A percentile compares a stretch with the other conserved stretches of the same genome.
phyloP scores from a whole-genome alignment of 2,329 filamentous ascomycete genomes.

The Chaetoscypha palmicola region DNA sequence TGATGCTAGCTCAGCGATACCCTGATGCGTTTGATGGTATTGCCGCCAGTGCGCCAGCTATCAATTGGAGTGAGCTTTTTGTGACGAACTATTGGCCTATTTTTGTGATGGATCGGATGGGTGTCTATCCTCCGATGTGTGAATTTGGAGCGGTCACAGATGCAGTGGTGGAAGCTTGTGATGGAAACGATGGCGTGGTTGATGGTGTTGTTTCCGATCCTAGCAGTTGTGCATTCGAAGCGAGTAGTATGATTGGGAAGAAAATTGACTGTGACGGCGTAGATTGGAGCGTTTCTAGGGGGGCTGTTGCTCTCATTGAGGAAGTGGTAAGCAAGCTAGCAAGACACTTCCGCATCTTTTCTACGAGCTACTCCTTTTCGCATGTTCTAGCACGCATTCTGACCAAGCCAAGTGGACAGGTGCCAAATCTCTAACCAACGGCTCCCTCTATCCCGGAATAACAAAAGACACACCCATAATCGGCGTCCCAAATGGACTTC shows the following conservation, averaged over 20 bases:
- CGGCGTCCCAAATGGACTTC: too few species aligned
- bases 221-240: conserved; percentile 12
- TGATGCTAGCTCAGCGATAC: conserved; percentile 33
- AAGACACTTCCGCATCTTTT: too few species aligned
- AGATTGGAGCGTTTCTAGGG: conserved; percentile 3
- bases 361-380: too few species aligned
- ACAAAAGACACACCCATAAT: neutral
- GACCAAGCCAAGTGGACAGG: conserved; percentile 4
- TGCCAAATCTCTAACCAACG: neutral
- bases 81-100: conserved; percentile 6
- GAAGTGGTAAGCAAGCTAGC: neutral
- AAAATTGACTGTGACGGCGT: conserved; percentile 1
- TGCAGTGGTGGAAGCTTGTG: conserved; percentile 13
- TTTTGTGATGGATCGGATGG: conserved; percentile 15
- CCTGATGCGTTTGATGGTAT: conserved; percentile 36
- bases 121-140: conserved; percentile 8
- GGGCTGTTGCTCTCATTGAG: conserved; percentile 4
- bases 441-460: conserved; percentile 9
- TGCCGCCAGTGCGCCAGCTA: conserved; percentile 33
- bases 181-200: conserved; percentile 16
- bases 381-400: too few species aligned
- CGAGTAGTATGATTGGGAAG: conserved; percentile 9
- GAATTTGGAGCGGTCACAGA: conserved; percentile 13
- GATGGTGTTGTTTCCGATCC: conserved; percentile 16
- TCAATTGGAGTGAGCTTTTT: conserved; percentile 26